Evolutionary conservation across 2,329 filamentous ascomycete genomes (phyloP), one percentile per base, ranked within the genome.

Genomic region (Fusarium sp.): DNA sequence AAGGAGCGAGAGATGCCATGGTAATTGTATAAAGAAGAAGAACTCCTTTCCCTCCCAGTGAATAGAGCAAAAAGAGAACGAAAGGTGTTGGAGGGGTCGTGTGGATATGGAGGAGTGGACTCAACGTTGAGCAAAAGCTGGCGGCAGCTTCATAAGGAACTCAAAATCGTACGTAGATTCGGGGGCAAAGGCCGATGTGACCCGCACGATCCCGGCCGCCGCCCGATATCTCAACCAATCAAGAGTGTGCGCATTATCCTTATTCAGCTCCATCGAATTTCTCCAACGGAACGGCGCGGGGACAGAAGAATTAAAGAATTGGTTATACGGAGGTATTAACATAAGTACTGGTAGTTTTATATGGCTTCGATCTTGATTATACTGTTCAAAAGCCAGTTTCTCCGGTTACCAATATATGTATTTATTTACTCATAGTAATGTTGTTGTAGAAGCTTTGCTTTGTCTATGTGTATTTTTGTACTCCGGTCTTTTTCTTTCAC

Each of bases 1-100:
- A 78, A 26, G 82, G 77, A 40, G 78, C 78, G 50, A 84, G 72
- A 8, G 79, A 80, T 23, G 80, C 75, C 81, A 83, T 83, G 28
- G 34, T 55, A 30, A 7, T 23, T 44, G 30, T 38, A 49, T 28
- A 33, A 23, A 38, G n/a, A 40, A 47, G 10, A 8, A 36, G 8
- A 33, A 33, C 46, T 55, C 55, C 55, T 51, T 26, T 51, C 45
- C 54, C 51, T 56, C 51, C 34, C 45, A 23, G 11, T 18, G 6
- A 18, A 52, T 11, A 59, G 41, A 16, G 42, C 37, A 45, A 46
- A 16, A 26, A 40, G 40, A 38, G 42, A 42, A 54, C 42, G 33
- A 52, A 50, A 37, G 34, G 31, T 28, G 51, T 53, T 53, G 53
- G 54, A 65, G 62, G 52, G 65, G 66, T 70, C 54, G 59, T 53